Conservation (phyloP, 129 eudicot species). For the Pseudognaphalium luteoalbum region DNA sequence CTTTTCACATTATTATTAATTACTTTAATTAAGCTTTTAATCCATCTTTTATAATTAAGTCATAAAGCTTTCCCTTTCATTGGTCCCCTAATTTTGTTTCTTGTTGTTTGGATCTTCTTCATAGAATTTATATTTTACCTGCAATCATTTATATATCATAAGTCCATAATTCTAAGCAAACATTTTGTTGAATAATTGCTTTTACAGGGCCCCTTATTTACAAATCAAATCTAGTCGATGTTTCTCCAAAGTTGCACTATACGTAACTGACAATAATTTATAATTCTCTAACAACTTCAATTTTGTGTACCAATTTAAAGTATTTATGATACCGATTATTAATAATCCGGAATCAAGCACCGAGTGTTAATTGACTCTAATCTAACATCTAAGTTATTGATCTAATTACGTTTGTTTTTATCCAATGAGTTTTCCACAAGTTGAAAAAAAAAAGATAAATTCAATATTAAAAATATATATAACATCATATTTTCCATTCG, state of each 20-base stretch:
- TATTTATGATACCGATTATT: too few species aligned
- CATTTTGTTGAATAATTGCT: background rate
- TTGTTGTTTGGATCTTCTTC: conserved; percentile 37
- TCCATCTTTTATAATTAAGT: conserved; percentile 29
- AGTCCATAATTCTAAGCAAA: conserved; percentile 25
- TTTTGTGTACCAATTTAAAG: too few species aligned
- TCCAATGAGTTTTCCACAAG: too few species aligned
- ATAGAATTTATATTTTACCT: conserved; percentile 23
- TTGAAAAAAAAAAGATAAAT: too few species aligned
- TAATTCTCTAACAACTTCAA: too few species aligned
- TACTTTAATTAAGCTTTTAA: conserved; percentile 22
- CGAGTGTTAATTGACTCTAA: too few species aligned
- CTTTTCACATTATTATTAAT: conserved; percentile 51
- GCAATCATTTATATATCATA: conserved; percentile 33
- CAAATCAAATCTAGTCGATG: background rate
- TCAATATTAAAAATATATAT: too few species aligned
- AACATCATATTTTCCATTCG: too few species aligned
- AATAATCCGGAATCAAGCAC: too few species aligned
- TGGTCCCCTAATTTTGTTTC: conserved; percentile 44
- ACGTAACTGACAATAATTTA: too few species aligned
- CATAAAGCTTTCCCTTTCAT: conserved; percentile 31
- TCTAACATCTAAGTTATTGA: too few species aligned
- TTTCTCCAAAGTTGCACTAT: background rate
- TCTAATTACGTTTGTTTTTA: too few species aligned
- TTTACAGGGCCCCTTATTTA: background rate